These are phyloP conservation scores for Lavandula angustifolia DNA, from an alignment of 257 asterid species.

Conservation along the genomic window DNA sequence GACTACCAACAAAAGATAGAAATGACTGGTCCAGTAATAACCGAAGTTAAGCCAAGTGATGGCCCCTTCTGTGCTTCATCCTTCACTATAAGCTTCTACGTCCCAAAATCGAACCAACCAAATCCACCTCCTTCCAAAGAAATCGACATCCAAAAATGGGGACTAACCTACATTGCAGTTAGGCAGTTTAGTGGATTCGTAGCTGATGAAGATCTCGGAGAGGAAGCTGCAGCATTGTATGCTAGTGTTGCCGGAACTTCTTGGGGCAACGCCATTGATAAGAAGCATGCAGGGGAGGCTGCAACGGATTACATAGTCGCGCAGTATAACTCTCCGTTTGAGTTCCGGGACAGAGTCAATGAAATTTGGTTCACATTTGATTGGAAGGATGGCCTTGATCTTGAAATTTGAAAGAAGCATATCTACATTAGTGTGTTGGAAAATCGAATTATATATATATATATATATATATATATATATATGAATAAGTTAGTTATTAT, in stretches of 20 bases:
- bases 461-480: no score
- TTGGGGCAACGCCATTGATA: slow-evolving; percentile 60
- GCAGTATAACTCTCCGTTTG: slow-evolving; percentile 84
- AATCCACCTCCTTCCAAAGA: slow-evolving; percentile 68
- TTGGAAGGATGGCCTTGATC: slow-evolving; percentile 31
- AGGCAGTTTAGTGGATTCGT: slow-evolving; percentile 78
- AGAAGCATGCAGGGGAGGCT: slow-evolving; percentile 44
- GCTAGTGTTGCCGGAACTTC: slow-evolving; percentile 56
- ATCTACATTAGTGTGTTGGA: not conserved
- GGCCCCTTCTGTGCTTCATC: slow-evolving; percentile 86
- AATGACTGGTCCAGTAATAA: slow-evolving; percentile 84
- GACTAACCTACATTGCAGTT: slow-evolving; percentile 57
- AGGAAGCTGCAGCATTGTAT: slow-evolving; percentile 64
- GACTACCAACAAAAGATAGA: slow-evolving; percentile 53
- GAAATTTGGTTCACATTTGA: slow-evolving; percentile 77
- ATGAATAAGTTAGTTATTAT: no score
- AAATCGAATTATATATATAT: no score
- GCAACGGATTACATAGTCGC: slow-evolving; percentile 60
- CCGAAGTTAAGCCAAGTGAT: slow-evolving; percentile 72
- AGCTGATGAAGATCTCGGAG: slow-evolving; percentile 49
- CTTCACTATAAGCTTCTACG: slow-evolving; percentile 65
- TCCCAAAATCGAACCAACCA: slow-evolving; percentile 69
- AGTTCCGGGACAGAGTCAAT: slow-evolving; percentile 64
- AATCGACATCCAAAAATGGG: slow-evolving; percentile 71
- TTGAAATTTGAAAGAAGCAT: slow-evolving; percentile 1